Conservation (phyloP, 441 rosid species). For the Erodium texanum region DNA sequence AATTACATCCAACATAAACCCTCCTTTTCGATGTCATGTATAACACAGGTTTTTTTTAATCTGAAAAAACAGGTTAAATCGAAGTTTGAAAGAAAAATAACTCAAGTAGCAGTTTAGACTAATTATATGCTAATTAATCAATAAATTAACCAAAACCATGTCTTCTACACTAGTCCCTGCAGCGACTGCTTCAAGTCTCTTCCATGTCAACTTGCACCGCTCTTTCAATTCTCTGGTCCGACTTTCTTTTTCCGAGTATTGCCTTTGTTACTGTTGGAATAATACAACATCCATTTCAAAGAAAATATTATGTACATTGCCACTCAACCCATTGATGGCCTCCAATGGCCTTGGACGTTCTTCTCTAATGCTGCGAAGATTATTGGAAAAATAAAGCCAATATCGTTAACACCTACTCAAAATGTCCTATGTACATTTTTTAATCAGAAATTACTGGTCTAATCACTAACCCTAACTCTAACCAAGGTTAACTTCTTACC, state of each 20-base stretch:
- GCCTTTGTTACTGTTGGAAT: conserved; percentile 66
- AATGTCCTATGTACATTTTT: too few species aligned
- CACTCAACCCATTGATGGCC: conserved; percentile 75
- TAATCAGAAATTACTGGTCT: too few species aligned
- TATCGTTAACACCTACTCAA: too few species aligned
- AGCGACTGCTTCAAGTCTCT: conserved; percentile 64
- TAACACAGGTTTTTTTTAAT: background rate
- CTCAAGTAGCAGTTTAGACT: background rate
- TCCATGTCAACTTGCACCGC: conserved; percentile 67
- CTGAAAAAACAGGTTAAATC: background rate
- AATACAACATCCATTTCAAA: conserved; percentile 73
- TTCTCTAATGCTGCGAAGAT: conserved; percentile 73
- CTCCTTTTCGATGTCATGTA: background rate
- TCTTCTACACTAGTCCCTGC: conserved; percentile 45
- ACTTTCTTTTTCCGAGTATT: conserved; percentile 50
- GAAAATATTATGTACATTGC: conserved; percentile 74
- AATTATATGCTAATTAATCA: background rate
- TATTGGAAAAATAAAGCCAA: conserved; percentile 54
- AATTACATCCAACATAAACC: background rate
- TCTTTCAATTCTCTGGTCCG: conserved; percentile 57
- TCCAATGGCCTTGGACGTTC: conserved; percentile 74
- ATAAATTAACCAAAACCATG: conserved; percentile 29
- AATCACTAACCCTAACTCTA: too few species aligned
- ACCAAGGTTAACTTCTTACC: too few species aligned
- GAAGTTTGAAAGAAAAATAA: too few species aligned